Percentiles rank a stretch among this genome's conserved stretches.
Evolutionary conservation across 805 yeast genomes (phyloP).

Genomic region (Isabelozyma rhagii): DNA sequence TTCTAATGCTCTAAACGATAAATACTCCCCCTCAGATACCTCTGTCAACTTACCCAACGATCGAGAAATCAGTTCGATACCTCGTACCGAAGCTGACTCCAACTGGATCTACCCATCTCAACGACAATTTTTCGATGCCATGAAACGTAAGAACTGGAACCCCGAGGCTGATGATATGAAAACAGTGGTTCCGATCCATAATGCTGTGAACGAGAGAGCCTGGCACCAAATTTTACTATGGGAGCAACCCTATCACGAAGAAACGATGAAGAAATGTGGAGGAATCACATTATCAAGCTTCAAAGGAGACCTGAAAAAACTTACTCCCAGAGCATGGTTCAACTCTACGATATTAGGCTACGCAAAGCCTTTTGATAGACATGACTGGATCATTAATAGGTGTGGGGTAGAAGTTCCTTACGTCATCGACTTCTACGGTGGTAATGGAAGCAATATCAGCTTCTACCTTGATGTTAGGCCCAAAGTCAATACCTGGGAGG

Average conservation of each 20-base stretch:
- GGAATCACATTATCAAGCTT: slow-evolving; percentile 83
- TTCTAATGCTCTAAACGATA: slow-evolving; percentile 39
- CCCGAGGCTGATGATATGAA: slow-evolving; percentile 83
- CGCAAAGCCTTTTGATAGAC: slow-evolving; percentile 88
- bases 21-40: slow-evolving; percentile 18
- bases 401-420: slow-evolving; percentile 84
- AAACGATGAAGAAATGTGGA: slow-evolving; percentile 55
- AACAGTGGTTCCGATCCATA: slow-evolving; percentile 90
- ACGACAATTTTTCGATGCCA: slow-evolving; percentile 90
- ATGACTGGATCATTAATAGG: slow-evolving; percentile 87
- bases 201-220: slow-evolving; percentile 88
- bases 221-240: slow-evolving; percentile 82
- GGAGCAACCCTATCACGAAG: slow-evolving; percentile 64
- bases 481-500: slow-evolving; percentile 78
- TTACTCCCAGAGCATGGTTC: slow-evolving; percentile 82
- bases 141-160: slow-evolving; percentile 86
- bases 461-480: slow-evolving; percentile 91
- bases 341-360: slow-evolving; percentile 65
- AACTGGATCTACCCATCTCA: slow-evolving; percentile 97
- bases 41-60: slow-evolving; percentile 56
- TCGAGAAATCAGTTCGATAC: slow-evolving; percentile 77
- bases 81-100: slow-evolving; percentile 56
- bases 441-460: slow-evolving; percentile 46
- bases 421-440: slow-evolving; percentile 84
- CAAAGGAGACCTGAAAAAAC: slow-evolving; percentile 80